Conservation (phyloP, 805 yeast genomes). For the Citeromyces nyonsensis region DNA sequence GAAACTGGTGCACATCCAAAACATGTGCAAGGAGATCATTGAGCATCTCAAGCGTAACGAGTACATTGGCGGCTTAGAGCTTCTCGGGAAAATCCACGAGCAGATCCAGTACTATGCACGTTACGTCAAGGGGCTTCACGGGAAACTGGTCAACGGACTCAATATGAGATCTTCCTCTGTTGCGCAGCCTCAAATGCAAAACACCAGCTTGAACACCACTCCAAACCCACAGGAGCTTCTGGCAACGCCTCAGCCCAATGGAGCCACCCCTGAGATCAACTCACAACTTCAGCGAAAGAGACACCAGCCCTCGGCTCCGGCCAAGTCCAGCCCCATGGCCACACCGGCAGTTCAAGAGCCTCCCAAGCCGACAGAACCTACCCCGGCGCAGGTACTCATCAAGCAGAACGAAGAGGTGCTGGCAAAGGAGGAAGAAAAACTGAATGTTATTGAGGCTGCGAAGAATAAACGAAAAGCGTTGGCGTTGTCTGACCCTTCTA, state of each 20-base stretch:
- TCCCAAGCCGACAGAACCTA: constrained; percentile 9
- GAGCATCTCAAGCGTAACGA: constrained; percentile 52
- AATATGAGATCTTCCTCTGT: constrained; percentile 6
- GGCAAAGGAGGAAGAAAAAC: constrained; percentile 12
- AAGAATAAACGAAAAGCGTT: constrained; percentile 29
- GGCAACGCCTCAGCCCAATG: constrained; percentile 4
- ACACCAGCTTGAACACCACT: constrained; percentile 4
- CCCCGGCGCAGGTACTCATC: constrained; percentile 13
- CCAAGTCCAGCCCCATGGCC: neutral
- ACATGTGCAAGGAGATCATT: constrained; percentile 62
- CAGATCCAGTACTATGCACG: constrained; percentile 67
- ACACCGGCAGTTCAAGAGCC: constrained; percentile 3
- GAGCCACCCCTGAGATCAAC: neutral
- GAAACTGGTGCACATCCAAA: constrained; percentile 62
- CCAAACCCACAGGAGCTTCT: constrained; percentile 11
- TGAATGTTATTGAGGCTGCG: constrained; percentile 18
- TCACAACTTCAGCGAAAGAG: too few species aligned
- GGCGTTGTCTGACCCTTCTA: constrained; percentile 26
- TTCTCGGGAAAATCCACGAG: constrained; percentile 50
- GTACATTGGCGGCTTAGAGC: constrained; percentile 58
- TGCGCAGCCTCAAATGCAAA: constrained; percentile 16
- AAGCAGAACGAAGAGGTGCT: constrained; percentile 14
- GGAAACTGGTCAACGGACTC: constrained; percentile 12
- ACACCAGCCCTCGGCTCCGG: neutral
- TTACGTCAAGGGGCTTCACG: constrained; percentile 46